These are phyloP conservation scores for Penicillium paradoxum DNA, from an alignment of 495 filamentous ascomycete species.

Conservation along the genomic window DNA sequence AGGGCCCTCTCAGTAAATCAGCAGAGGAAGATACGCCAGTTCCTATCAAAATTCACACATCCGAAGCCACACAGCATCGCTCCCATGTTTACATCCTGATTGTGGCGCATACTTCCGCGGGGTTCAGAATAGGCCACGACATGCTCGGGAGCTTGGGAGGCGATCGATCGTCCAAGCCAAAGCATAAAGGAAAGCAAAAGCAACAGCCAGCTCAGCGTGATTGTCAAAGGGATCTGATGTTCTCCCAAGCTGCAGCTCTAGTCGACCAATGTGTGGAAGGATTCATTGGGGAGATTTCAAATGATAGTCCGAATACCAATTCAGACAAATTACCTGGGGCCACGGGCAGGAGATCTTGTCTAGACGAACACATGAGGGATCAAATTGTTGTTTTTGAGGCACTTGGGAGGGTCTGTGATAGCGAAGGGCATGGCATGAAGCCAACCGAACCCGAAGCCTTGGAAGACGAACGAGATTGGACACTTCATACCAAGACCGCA, in stretches of 20 bases:
- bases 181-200: slow-evolving; percentile 1
- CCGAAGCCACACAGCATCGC: slow-evolving; percentile 54
- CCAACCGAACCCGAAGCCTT: slow-evolving; percentile 25
- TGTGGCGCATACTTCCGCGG: slow-evolving; percentile 60
- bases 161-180: neutral
- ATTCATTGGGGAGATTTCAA: slow-evolving; percentile 53
- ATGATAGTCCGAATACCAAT: neutral
- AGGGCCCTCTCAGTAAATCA: neutral
- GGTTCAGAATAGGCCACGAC: slow-evolving; percentile 63
- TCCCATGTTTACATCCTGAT: slow-evolving; percentile 67
- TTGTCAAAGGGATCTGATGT: neutral
- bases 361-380: slow-evolving; percentile 73
- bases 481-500: slow-evolving; percentile 66
- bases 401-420: slow-evolving; percentile 37
- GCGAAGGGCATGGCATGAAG: slow-evolving; percentile 8
- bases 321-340: neutral
- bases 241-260: slow-evolving; percentile 21
- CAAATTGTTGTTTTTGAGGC: slow-evolving; percentile 80
- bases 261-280: slow-evolving; percentile 49
- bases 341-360: slow-evolving; percentile 25
- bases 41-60: slow-evolving; percentile 40
- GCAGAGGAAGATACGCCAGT: slow-evolving; percentile 18
- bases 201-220: neutral
- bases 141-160: slow-evolving; percentile 34
- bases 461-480: slow-evolving; percentile 47